Evolutionary conservation across 73 alveolate genomes (phyloP).

Genomic region (Tetrahymena borealis): DNA sequence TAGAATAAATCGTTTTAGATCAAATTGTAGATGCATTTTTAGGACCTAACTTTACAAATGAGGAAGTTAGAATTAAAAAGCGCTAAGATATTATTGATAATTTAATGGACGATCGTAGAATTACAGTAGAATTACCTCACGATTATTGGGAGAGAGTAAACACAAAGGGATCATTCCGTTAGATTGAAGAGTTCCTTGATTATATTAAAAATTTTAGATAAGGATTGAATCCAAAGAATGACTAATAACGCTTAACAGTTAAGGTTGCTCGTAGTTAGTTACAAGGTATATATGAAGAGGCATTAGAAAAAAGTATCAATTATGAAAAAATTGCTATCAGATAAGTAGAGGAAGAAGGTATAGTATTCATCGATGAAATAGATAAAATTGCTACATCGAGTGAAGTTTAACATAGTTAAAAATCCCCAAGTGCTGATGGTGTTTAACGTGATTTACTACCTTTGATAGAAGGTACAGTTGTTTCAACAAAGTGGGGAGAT

Average conservation of each 20-base stretch:
- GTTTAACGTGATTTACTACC: conserved; percentile 73
- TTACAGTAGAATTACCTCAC: conserved; percentile 18
- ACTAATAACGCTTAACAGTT: conserved; percentile 2
- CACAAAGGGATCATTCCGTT: background rate
- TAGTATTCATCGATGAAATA: conserved; percentile 68
- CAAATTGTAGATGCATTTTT: conserved; percentile 39
- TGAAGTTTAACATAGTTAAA: conserved; percentile 24
- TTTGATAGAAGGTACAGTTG: conserved; percentile 62
- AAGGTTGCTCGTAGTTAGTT: conserved; percentile 1
- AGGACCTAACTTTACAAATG: conserved; percentile 44
- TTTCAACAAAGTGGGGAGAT: conserved; percentile 46
- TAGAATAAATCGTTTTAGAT: conserved; percentile 19
- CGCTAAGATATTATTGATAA: conserved; percentile 27
- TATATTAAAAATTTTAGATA: background rate
- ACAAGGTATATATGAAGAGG: background rate
- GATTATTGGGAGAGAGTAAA: conserved; percentile 8
- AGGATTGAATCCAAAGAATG: background rate
- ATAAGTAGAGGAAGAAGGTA: conserved; percentile 57
- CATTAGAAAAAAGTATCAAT: background rate
- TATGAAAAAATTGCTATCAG: conserved; percentile 9
- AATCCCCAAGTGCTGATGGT: conserved; percentile 74
- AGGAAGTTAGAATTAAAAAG: conserved; percentile 7
- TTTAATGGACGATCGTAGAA: conserved; percentile 35
- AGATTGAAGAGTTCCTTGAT: conserved; percentile 16
- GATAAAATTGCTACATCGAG: conserved; percentile 48